Evolutionary conservation across 345 rosid species (phyloP).

Genomic region (Brassica incana): DNA sequence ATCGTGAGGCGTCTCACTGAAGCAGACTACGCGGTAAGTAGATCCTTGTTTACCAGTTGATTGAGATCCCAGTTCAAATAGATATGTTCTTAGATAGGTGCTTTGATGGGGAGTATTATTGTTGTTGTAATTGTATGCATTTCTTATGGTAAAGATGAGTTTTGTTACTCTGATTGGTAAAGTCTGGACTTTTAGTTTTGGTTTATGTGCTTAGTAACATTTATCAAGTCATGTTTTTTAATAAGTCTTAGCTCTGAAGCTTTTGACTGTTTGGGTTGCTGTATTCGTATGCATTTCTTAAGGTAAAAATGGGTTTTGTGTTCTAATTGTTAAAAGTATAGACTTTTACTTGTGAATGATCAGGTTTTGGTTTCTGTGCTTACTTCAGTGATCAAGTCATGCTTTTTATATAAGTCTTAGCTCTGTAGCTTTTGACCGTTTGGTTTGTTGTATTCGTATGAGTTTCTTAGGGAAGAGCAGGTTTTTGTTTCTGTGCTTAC

Average conservation of each 20-base stretch:
- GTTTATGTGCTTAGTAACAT: background rate
- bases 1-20: constrained; percentile 75
- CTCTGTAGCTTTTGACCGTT: background rate
- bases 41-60: background rate
- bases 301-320: background rate
- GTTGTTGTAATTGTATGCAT: constrained; percentile 5
- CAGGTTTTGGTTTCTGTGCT: background rate
- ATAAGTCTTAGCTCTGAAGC: background rate
- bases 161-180: background rate
- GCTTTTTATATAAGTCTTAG: background rate
- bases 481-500: background rate
- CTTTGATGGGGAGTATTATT: background rate
- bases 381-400: background rate
- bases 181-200: no score
- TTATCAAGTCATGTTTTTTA: background rate
- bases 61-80: background rate
- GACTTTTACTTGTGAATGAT: background rate
- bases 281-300: background rate
- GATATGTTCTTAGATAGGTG: background rate
- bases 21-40: constrained; percentile 74
- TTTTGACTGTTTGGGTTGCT: background rate
- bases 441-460: background rate
- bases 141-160: background rate
- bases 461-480: background rate
- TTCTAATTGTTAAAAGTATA: background rate